These are phyloP conservation scores for Capsella bursapastoris DNA, from an alignment of 345 rosid species.

Conservation along the genomic window DNA sequence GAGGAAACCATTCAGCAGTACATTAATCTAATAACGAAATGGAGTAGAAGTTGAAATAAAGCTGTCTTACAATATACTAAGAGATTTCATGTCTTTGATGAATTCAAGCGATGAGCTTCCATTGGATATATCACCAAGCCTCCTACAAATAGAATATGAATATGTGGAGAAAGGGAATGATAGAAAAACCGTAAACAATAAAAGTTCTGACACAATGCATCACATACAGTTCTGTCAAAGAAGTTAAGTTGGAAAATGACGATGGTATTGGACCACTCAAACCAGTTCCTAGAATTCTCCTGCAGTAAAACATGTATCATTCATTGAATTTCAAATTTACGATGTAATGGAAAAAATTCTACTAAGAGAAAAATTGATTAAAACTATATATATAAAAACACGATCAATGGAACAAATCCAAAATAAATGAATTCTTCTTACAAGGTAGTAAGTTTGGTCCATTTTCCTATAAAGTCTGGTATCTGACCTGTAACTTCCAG, in stretches of 20 bases:
- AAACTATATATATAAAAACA: not conserved
- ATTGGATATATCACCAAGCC: constrained; percentile 66
- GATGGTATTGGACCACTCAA: constrained; percentile 67
- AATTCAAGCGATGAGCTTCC: constrained; percentile 60
- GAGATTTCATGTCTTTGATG: constrained; percentile 54
- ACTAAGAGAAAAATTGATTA: not conserved
- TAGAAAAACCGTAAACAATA: constrained; percentile 9
- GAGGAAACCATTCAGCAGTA: not conserved
- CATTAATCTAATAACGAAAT: constrained; percentile 16
- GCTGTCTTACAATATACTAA: constrained; percentile 54
- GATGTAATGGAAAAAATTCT: not conserved
- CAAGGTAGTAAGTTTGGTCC: constrained; percentile 55
- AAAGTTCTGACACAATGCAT: constrained; percentile 1
- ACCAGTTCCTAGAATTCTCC: constrained; percentile 65
- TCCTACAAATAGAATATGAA: constrained; percentile 48
- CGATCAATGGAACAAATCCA: constrained; percentile 6
- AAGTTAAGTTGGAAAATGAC: constrained; percentile 57
- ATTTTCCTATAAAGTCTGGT: constrained; percentile 62
- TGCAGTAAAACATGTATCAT: constrained; percentile 37
- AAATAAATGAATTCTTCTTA: constrained; percentile 40
- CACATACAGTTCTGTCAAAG: constrained; percentile 65
- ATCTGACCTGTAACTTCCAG: constrained; percentile 55
- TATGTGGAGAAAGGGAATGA: not conserved
- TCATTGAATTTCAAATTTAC: not conserved
- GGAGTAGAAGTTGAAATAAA: constrained; percentile 3